phyloP scores from a whole-genome alignment of 345 rosid genomes.

The Brassica nigra region DNA sequence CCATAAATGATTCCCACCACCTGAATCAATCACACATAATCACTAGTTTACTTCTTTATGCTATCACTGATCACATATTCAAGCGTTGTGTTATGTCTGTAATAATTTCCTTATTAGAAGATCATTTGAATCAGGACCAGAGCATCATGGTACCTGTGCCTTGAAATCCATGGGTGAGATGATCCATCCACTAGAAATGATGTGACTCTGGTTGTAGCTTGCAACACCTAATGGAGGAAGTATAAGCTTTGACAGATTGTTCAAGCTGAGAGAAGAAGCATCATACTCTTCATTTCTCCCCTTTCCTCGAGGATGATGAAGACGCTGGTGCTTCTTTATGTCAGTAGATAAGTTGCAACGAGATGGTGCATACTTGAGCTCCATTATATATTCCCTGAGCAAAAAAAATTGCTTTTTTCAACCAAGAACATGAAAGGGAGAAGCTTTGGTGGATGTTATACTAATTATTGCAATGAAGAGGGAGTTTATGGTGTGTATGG shows the following conservation, averaged over 20 bases:
- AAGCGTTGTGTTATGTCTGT: background rate
- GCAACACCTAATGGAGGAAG: conserved; percentile 89
- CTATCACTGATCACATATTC: background rate
- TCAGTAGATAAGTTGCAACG: conserved; percentile 30
- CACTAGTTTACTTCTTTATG: background rate
- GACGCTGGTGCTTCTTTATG: conserved; percentile 24
- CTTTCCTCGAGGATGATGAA: conserved; percentile 18
- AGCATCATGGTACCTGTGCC: conserved; percentile 62
- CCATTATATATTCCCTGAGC: conserved; percentile 24
- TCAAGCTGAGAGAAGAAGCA: conserved; percentile 48
- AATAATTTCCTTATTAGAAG: background rate
- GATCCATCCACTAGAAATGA: conserved; percentile 56
- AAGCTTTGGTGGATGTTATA: conserved; percentile 22
- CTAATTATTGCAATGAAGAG: conserved; percentile 26
- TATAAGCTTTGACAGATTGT: conserved; percentile 69
- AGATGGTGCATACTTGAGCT: conserved; percentile 27
- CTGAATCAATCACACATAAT: conserved; percentile 43
- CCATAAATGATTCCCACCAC: conserved; percentile 88
- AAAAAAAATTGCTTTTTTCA: background rate
- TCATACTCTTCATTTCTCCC: conserved; percentile 43
- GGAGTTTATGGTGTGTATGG: conserved; percentile 34
- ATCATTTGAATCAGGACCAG: background rate
- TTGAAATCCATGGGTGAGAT: conserved; percentile 80
- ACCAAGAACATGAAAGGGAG: background rate
- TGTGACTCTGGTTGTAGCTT: conserved; percentile 50